Conservation (phyloP, 129 eudicot species). For the Ambrosia artemisiifolia region DNA sequence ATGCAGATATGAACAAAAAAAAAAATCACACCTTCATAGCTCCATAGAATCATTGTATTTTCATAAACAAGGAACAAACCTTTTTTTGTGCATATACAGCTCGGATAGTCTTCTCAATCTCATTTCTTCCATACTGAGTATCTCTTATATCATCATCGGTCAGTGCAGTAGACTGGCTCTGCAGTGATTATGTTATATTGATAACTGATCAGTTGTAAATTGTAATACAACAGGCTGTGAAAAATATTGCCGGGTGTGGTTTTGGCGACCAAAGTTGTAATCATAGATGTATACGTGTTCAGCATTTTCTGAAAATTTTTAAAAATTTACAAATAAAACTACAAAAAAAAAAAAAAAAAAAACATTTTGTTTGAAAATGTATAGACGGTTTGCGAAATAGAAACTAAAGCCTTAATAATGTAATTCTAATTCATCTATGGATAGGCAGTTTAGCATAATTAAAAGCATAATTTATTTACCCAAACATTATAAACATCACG, state of each 20-base stretch:
- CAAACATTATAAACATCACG: background rate
- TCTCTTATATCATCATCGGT: constrained; percentile 84
- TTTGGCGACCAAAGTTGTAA: background rate
- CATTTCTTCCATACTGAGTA: constrained; percentile 42
- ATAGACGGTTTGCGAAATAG: no score
- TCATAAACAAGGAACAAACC: constrained; percentile 29
- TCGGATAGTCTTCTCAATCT: constrained; percentile 62
- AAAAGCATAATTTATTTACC: no score
- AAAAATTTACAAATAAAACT: no score
- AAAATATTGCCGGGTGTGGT: background rate
- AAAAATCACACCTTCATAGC: background rate
- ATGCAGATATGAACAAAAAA: background rate
- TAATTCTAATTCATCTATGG: background rate
- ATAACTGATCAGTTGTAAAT: background rate
- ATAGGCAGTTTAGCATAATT: background rate
- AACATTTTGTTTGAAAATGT: no score
- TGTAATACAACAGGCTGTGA: background rate
- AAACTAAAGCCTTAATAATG: background rate
- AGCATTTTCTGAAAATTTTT: no score
- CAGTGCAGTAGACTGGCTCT: constrained; percentile 86
- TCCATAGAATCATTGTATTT: background rate
- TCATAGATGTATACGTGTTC: no score
- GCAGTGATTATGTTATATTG: background rate
- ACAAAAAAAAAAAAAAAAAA: no score
- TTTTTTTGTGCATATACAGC: constrained; percentile 69